Conservation (phyloP, 2,329 filamentous ascomycete species). For the Ceratocystis alfenasii region DNA sequence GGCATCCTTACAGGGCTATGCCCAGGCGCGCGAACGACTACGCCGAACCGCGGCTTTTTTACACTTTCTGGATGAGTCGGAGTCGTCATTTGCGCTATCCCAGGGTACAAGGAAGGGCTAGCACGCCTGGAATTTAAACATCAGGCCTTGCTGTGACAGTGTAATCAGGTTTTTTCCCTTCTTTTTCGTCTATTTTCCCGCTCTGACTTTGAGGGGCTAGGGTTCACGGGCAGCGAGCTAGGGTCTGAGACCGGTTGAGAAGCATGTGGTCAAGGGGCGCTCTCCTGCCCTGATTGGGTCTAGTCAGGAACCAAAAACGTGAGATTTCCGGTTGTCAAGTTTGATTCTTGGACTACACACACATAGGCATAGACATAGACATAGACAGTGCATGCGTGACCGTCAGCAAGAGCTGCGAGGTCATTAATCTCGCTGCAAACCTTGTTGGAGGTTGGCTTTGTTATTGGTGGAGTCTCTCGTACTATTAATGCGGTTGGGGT, state of each 20-base stretch:
- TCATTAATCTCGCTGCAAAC: background rate
- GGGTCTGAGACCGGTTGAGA: constrained; percentile 10
- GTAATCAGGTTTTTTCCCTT: constrained; percentile 3
- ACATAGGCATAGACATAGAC: too few species aligned
- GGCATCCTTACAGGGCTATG: background rate
- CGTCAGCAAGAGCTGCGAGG: background rate
- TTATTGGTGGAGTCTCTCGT: background rate
- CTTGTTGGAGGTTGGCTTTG: background rate
- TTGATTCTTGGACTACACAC: background rate
- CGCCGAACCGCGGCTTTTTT: background rate
- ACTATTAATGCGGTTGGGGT: background rate
- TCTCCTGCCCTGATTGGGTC: background rate
- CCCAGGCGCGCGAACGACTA: background rate
- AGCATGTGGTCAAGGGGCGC: constrained; percentile 3
- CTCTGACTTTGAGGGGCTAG: constrained; percentile 1
- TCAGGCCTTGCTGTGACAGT: background rate
- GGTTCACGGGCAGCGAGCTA: background rate
- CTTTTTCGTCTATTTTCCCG: background rate
- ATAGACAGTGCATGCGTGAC: too few species aligned
- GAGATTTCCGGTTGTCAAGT: constrained; percentile 1
- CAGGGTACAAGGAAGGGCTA: background rate
- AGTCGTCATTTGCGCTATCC: too few species aligned
- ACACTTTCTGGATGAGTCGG: background rate
- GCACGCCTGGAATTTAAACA: background rate
- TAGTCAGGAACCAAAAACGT: constrained; percentile 7